Evolutionary conservation across 495 filamentous ascomycete genomes (phyloP), one percentile per base, ranked within the genome.

Genomic region (Hypoxylon rickii): DNA sequence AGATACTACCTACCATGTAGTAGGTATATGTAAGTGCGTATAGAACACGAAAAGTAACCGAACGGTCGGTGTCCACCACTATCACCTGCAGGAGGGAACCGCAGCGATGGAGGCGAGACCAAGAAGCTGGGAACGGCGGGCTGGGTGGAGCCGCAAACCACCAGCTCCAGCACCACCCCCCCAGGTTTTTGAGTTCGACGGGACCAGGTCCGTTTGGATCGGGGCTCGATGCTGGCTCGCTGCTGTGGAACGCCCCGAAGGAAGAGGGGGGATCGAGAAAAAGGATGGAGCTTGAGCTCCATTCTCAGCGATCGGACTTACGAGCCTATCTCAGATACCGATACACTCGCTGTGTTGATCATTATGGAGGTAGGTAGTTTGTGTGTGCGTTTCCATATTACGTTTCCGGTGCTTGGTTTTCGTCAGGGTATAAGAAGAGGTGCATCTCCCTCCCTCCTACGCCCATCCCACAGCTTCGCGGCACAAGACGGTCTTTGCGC

Each of bases 151-250:
- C 54, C 45, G 38, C 34, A 34, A 18, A n/a, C 31, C n/a, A n/a
- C n/a, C n/a, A n/a, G 33, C 12, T 21, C 15, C 15, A 20, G 7
- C 4, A 36, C 18, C 22, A 21, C 22, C 19, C 22, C 34, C 24
- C 29, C 44, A 29, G 44, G 52, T 19, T 57, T 58, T 63, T 53
- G 36, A 46, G 48, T 63, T 62, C 24, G 49, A 58, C 53, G 59
- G 59, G 44, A 48, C 34, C 37, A 21, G 37, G 59, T 51, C 59
- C 59, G 53, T 53, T 56, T 58, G 48, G 53, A 42, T 53, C 53
- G 50, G 39, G 50, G 41, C 37, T 32, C 10, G 36, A 32, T 6
- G 11, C 20, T 42, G 16, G 47, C 19, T 33, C 62, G 41, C 24
- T 48, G 58, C 22, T 61, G 56, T 57, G 61, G 41, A 63, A 60